Base-by-base conservation (phyloP, 306 rosid genomes). In the Alnus glutinosa region DNA sequence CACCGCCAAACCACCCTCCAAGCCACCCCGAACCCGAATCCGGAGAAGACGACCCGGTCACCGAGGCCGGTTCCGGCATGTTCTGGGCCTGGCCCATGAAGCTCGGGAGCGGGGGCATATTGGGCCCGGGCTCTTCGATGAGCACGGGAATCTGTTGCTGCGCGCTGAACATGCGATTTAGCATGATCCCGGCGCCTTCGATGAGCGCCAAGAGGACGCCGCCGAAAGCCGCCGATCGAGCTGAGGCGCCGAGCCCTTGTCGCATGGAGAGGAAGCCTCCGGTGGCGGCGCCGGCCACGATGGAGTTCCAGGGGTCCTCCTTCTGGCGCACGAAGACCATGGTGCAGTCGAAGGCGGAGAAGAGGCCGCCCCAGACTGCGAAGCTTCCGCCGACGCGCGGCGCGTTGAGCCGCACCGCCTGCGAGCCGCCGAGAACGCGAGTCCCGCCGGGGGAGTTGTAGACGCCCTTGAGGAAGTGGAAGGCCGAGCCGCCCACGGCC, bases 231-330 rank as follows among this genome's bases (percentile, higher is more conserved):
- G 97, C 97, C 6, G 92, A 70, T 7, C 95, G 88, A 1, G 89
- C 89, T 7, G 94, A 75, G n/a, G 95, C 85, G 5, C 81, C 71
- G 0, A 85, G 75, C 1, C 98, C 97, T 78, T 91, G 93, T 0
- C 97, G 91, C 97, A 90, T 88, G 77, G 89, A 89, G 62, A 94
- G 97, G 64, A 94, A 88, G 16, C 95, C 97, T 0, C 97, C 97
- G 16, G 98, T 92, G 61, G 97, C 95, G 7, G 93, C 91, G 34
- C 97, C 98, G 75, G 97, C 88, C 32, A 89, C 77, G 63, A 94
- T 92, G 13, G 97, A 92, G 78, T 94, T 94, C 97, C 97, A 94
- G 0, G 98, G 98, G 36, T 94, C 98, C 80, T 94, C 98, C 83
- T 92, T 94, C 79, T 91, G 97, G 50, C 98, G 93, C 7, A 90